phyloP scores from a whole-genome alignment of 306 rosid genomes.

The Quercus ilex region DNA sequence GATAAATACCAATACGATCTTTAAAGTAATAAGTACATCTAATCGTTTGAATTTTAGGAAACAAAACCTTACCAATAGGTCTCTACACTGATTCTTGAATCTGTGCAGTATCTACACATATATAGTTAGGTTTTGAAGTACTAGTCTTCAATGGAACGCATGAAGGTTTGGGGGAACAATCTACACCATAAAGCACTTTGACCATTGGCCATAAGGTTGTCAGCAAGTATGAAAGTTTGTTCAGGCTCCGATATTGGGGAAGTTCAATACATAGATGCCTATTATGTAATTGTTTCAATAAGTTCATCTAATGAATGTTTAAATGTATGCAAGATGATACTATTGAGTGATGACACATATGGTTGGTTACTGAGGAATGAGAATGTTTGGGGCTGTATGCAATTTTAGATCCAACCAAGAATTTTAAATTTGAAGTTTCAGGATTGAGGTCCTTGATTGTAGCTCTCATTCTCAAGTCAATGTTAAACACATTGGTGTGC shows the following conservation, averaged over 20 bases:
- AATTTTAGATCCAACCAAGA: neutral
- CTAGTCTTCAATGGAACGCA: neutral
- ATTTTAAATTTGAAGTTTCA: neutral
- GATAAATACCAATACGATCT: neutral
- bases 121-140: neutral
- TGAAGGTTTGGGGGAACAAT: neutral
- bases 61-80: neutral
- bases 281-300: neutral
- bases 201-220: neutral
- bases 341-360: neutral
- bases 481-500: neutral
- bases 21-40: neutral
- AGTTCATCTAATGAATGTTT: neutral
- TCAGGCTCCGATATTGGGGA: neutral
- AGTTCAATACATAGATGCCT: neutral
- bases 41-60: neutral
- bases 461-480: neutral
- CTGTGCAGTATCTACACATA: neutral
- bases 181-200: neutral
- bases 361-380: conserved; percentile 5
- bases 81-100: neutral
- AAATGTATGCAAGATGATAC: conserved; percentile 12
- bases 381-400: neutral
- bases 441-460: neutral
- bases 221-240: neutral